Evolutionary conservation across 176 grass and related monocot species (phyloP), one percentile per base, ranked within the genome.

Genomic region (Rhynchospora pubera): DNA sequence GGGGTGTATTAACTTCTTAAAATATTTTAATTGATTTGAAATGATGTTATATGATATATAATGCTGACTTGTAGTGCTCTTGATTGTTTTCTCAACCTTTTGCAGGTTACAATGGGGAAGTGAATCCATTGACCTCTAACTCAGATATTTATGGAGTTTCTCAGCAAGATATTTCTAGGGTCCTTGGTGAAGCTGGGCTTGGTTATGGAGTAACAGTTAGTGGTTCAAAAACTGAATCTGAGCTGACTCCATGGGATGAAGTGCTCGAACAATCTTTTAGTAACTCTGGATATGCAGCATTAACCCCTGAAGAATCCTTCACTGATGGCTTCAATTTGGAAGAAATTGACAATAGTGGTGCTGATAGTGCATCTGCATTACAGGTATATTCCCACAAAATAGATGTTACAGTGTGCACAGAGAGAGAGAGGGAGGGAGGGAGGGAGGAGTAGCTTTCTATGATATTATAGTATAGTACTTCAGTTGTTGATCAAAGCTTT

Each of bases 61-160:
- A 9, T 53, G 12, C 19, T 76, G 72, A 76, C 22, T 76, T 6
- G 14, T 18, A 48, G 42, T 47, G 48, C 62, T 90, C 47, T 72
- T 85, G 28, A 85, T 87, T 86, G 11, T 30, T 63, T 89, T 84
- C 42, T 77, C 43, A 59, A 65, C 26, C 24, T 32, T 81, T 90
- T 72, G 2, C 76, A 99, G 91, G 89, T 82, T 86, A 67, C 91
- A 89, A 87, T 85, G 88, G 87, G 77, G 86, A 85, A 89, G 74
- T 87, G 51, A 82, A 87, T 74, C 66, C 78, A 85, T 77, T 26
- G 10, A 85, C 80, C 85, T 72, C 87, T 85, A 88, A 88, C 47
- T 81, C 84, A 42, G 79, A 84, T 71, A 81, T 85, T 78, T 83
- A 87, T 90, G 89, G 86, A 79, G 79, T 50, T 82, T 51, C 82